Evolutionary conservation across 768 basidiomycete genomes (phyloP).

Genomic region (Piloderma croceum): DNA sequence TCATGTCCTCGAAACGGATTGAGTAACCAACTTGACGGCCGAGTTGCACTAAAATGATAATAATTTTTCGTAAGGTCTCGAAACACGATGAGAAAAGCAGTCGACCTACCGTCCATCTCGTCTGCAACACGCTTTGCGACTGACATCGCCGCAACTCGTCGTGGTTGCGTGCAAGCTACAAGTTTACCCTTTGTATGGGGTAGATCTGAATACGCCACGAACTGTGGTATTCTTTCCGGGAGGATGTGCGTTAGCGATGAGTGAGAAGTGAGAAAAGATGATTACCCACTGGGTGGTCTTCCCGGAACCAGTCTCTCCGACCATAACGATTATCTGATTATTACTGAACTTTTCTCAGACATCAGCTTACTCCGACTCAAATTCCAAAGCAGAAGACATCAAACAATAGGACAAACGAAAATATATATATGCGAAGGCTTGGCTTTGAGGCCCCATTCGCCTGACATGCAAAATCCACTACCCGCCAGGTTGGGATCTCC

Average conservation of each 20-base stretch:
- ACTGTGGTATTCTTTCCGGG: slow-evolving; percentile 86
- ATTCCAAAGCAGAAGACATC: slow-evolving; percentile 11
- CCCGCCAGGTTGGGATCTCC: slow-evolving; percentile 26
- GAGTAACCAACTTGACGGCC: slow-evolving; percentile 96
- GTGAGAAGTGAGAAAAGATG: slow-evolving; percentile 6
- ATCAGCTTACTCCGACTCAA: slow-evolving; percentile 21
- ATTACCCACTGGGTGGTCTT: slow-evolving; percentile 87
- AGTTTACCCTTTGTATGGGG: slow-evolving; percentile 87
- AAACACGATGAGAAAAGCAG: not conserved
- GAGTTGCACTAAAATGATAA: slow-evolving; percentile 60
- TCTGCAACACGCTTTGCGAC: slow-evolving; percentile 98
- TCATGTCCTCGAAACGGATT: slow-evolving; percentile 98
- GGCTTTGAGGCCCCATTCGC: too few species aligned
- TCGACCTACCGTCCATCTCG: slow-evolving; percentile 88
- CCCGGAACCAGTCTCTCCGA: slow-evolving; percentile 92
- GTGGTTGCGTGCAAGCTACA: slow-evolving; percentile 94
- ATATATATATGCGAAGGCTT: too few species aligned
- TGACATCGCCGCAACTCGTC: slow-evolving; percentile 95
- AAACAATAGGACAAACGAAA: not conserved
- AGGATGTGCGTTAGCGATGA: slow-evolving; percentile 13
- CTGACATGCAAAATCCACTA: slow-evolving; percentile 3
- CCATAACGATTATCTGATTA: slow-evolving; percentile 86
- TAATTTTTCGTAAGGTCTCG: slow-evolving; percentile 7
- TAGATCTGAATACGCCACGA: slow-evolving; percentile 89
- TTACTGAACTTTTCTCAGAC: slow-evolving; percentile 49